phyloP scores from a whole-genome alignment of 768 basidiomycete genomes.

The Rhodotorula toruloides region DNA sequence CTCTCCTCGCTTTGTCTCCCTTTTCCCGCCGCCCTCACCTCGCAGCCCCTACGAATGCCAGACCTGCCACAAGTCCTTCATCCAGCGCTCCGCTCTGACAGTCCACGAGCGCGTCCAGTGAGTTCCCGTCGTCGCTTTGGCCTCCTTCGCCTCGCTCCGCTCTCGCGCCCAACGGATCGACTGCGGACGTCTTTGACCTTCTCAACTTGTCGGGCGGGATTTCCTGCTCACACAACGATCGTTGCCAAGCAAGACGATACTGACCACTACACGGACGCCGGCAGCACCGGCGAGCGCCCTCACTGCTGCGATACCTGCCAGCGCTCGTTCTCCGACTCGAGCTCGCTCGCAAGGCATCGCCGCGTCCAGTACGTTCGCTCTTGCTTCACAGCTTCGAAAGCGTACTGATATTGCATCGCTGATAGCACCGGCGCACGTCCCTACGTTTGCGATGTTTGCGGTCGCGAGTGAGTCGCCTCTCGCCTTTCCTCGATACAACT shows the following conservation, averaged over 20 bases:
- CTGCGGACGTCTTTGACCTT: too few relatives aligned
- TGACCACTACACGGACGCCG: neutral
- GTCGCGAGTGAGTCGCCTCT: slow-evolving; percentile 39
- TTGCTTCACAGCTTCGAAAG: too few relatives aligned
- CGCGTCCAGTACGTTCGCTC: slow-evolving; percentile 5
- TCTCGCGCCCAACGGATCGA: too few relatives aligned
- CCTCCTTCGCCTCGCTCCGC: too few relatives aligned
- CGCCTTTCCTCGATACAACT: neutral
- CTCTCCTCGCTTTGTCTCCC: too few relatives aligned
- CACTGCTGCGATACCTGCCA: slow-evolving; percentile 64
- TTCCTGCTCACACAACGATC: too few relatives aligned
- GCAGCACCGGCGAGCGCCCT: slow-evolving; percentile 71
- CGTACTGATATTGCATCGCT: neutral
- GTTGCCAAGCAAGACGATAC: neutral
- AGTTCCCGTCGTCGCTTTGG: too few relatives aligned
- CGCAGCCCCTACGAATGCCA: neutral
- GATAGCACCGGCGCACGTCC: slow-evolving; percentile 46
- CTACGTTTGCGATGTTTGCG: slow-evolving; percentile 46
- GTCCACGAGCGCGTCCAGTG: slow-evolving; percentile 80
- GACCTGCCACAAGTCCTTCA: slow-evolving; percentile 42
- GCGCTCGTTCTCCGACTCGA: neutral
- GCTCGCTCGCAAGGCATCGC: slow-evolving; percentile 2
- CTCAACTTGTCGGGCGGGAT: too few relatives aligned
- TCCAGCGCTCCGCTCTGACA: slow-evolving; percentile 76
- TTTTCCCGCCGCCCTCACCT: too few relatives aligned